Conservation (phyloP, 306 rosid species). For the Oxytropis ochrocephala region DNA sequence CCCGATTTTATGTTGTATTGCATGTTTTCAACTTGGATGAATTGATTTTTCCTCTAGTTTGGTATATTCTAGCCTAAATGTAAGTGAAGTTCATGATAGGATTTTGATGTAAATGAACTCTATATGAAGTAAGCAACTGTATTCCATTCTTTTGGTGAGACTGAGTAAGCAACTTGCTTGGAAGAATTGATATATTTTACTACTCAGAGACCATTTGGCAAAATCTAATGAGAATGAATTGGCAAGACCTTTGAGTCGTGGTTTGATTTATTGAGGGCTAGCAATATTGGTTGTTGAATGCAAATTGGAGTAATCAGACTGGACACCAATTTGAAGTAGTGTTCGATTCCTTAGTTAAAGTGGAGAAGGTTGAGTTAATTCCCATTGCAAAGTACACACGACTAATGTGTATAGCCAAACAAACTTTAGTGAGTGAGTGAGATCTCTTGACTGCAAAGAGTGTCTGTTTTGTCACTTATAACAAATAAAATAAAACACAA, state of each 20-base stretch:
- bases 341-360: not conserved
- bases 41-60: not conserved
- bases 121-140: not conserved
- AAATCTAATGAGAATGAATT: not conserved
- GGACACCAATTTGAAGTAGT: not conserved
- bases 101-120: not conserved
- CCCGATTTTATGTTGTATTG: not conserved
- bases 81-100: not conserved
- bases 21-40: conserved; percentile 17
- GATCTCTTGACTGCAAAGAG: not conserved
- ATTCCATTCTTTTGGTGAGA: not conserved
- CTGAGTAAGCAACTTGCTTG: not conserved
- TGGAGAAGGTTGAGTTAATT: not conserved
- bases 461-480: not conserved
- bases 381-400: not conserved
- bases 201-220: not conserved
- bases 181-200: conserved; percentile 2
- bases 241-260: not conserved
- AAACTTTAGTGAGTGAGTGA: not conserved
- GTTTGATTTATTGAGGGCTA: not conserved
- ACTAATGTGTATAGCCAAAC: not conserved
- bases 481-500: too few species aligned
- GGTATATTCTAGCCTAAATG: not conserved
- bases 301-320: not conserved
- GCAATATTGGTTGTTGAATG: not conserved